A percentile compares a stretch with the other conserved stretches of the same genome.
Evolutionary conservation across 306 rosid genomes (phyloP).

Genomic region (Castanea sativa): DNA sequence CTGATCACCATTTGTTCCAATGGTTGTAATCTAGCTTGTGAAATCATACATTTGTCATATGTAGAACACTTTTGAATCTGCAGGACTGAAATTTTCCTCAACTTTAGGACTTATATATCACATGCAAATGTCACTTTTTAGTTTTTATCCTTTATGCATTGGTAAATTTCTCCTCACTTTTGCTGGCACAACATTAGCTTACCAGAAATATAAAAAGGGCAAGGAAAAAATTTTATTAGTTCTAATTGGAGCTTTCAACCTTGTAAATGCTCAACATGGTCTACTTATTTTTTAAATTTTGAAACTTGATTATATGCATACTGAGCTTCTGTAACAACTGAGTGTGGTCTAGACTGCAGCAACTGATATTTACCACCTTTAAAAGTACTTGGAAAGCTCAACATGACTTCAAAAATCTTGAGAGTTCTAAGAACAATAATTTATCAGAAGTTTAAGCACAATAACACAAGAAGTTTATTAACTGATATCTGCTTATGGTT

Average conservation of each 20-base stretch:
- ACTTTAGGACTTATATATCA: neutral
- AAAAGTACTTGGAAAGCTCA: neutral
- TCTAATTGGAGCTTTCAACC: neutral
- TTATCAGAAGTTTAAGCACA: too few relatives aligned
- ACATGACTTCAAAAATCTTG: neutral
- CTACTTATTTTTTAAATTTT: neutral
- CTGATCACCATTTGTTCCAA: slow-evolving; percentile 10
- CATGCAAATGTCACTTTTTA: neutral
- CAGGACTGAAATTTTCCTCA: neutral
- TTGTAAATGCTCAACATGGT: neutral
- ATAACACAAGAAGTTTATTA: neutral
- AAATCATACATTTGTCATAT: neutral
- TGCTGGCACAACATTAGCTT: neutral
- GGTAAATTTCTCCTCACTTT: neutral
- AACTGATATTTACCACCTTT: neutral
- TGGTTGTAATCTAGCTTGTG: neutral
- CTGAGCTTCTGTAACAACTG: neutral
- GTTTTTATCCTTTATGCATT: neutral
- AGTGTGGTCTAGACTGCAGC: neutral
- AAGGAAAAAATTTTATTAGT: neutral
- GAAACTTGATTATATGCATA: neutral
- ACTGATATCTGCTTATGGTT: neutral
- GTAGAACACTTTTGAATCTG: neutral
- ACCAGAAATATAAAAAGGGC: neutral
- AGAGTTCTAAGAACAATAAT: neutral